Evolutionary conservation across 768 basidiomycete genomes (phyloP).

Genomic region (Hypsizygus marmoreus): DNA sequence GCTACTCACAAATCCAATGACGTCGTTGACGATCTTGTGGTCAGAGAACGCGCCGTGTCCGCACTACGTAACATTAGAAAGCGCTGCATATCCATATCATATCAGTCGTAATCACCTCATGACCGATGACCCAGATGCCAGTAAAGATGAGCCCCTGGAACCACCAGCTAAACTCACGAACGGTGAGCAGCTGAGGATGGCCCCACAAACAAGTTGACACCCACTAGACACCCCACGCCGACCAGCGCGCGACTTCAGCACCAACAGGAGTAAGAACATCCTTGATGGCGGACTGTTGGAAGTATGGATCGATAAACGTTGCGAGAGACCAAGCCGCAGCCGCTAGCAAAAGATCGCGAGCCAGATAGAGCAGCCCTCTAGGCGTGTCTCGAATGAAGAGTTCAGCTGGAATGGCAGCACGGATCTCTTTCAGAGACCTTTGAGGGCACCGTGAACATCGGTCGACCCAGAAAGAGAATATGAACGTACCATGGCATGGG

Average conservation of each 20-base stretch:
- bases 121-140: conserved; percentile 61
- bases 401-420: conserved; percentile 47
- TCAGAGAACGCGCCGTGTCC: conserved; percentile 60
- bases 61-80: conserved; percentile 36
- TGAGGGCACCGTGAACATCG: neutral
- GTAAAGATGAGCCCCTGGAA: conserved; percentile 60
- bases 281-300: conserved; percentile 23
- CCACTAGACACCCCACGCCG: conserved; percentile 49
- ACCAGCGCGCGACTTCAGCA: conserved; percentile 41
- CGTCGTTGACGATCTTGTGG: conserved; percentile 47
- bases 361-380: conserved; percentile 43
- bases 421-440: conserved; percentile 53
- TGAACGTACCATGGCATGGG: conserved; percentile 50
- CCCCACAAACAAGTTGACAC: conserved; percentile 15
- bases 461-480: neutral
- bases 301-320: conserved; percentile 44
- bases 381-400: conserved; percentile 45
- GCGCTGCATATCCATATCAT: too few relatives aligned
- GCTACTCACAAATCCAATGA: conserved; percentile 49
- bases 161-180: conserved; percentile 49
- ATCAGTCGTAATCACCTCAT: conserved; percentile 47
- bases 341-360: conserved; percentile 48
- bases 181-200: neutral
- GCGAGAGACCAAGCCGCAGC: conserved; percentile 44
- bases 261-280: conserved; percentile 33